Percentiles rank a stretch among this genome's conserved stretches.
Conservation (phyloP, 169 alveolate species). For the Eimeria nieschulzi region DNA sequence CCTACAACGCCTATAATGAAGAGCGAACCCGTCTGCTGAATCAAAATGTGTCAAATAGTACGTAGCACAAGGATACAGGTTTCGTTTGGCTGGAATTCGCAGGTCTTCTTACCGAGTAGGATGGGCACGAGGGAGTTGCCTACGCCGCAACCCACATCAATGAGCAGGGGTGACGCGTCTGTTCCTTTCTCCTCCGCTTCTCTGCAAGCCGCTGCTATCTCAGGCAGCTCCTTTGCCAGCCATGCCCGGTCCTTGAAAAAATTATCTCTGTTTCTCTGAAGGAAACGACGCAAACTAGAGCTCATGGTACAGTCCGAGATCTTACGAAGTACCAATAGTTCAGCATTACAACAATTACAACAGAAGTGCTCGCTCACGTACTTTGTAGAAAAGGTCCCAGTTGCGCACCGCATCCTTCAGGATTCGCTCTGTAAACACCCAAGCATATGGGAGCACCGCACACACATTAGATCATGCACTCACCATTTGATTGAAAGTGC, state of each 20-base stretch:
- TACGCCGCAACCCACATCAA: slow-evolving; percentile 96
- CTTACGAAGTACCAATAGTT: no score
- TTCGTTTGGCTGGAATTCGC: no score
- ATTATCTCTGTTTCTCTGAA: slow-evolving; percentile 85
- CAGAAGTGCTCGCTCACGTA: neutral
- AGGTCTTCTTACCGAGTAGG: slow-evolving; percentile 44
- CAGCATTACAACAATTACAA: neutral
- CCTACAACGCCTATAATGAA: no score
- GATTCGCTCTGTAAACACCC: neutral
- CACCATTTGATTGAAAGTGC: neutral
- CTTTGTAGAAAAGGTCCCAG: slow-evolving; percentile 94
- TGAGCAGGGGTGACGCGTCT: slow-evolving; percentile 70
- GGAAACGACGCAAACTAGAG: neutral
- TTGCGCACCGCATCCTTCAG: slow-evolving; percentile 55
- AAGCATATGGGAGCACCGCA: neutral
- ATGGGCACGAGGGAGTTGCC: slow-evolving; percentile 94
- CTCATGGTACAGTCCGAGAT: neutral
- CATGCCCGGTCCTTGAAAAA: slow-evolving; percentile 94
- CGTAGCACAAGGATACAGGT: no score
- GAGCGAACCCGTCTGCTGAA: no score
- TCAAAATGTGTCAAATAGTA: no score
- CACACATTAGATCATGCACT: neutral
- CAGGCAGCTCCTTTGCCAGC: slow-evolving; percentile 89
- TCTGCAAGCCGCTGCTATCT: slow-evolving; percentile 66
- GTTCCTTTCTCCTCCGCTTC: neutral